Conservation (phyloP, 345 rosid genomes). For the Durio zibethinus region DNA sequence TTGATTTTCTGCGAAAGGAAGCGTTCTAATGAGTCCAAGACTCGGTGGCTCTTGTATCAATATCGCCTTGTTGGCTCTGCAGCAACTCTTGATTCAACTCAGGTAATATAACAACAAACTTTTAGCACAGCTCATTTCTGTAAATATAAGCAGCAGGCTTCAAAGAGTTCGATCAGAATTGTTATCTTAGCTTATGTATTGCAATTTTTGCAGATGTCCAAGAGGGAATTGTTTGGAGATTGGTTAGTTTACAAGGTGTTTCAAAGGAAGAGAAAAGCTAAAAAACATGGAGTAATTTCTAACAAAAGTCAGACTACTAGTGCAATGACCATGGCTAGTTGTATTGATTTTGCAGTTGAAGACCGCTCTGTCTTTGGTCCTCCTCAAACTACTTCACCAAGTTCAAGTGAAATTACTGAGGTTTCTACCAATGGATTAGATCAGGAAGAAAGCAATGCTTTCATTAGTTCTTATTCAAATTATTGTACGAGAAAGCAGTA, state of each 20-base stretch:
- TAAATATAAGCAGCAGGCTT: background rate
- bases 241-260: constrained; percentile 67
- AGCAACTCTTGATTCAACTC: constrained; percentile 17
- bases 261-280: constrained; percentile 50
- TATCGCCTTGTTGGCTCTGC: constrained; percentile 37
- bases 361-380: constrained; percentile 32
- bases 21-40: constrained; percentile 23
- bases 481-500: constrained; percentile 21
- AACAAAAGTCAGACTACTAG: background rate
- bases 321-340: constrained; percentile 7
- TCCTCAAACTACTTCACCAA: constrained; percentile 52
- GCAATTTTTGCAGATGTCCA: constrained; percentile 33
- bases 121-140: background rate
- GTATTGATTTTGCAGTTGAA: constrained; percentile 34
- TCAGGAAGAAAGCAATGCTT: constrained; percentile 32
- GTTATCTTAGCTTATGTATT: background rate
- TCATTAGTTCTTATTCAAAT: constrained; percentile 7
- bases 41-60: constrained; percentile 69
- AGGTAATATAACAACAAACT: constrained; percentile 17
- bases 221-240: constrained; percentile 31
- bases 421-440: constrained; percentile 26
- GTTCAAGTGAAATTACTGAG: constrained; percentile 47
- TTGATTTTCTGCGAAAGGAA: constrained; percentile 45
- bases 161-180: background rate
- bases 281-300: constrained; percentile 15